Base-by-base conservation (phyloP, 345 rosid species). In the Eutrema yunnanense region DNA sequence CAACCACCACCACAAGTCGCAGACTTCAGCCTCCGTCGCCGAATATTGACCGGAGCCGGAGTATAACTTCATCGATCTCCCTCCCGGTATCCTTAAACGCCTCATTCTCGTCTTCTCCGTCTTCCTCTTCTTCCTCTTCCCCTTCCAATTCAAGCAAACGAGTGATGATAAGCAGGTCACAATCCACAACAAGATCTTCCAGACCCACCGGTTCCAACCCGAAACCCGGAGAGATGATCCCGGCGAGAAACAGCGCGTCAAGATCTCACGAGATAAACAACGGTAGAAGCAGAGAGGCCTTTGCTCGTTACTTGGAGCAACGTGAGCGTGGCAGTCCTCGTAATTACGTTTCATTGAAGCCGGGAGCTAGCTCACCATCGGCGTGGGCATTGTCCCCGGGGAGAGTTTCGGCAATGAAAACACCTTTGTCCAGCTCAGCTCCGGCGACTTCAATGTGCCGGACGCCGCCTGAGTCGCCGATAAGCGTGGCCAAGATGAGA, bases 341-440 rank as follows among this genome's bases (percentile, higher is more conserved):
- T 14, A 72, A 57, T 54, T 44, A 55, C 11, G 37, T 58, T 2
- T 49, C 58, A 19, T 47, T 57, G 2, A 80, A 71, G 69, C 36
- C 83, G 0, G 76, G 80, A 7, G 59, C 77, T 8, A 72, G 43
- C 19, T 82, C 89, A 11, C 83, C 89, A 1, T 92, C 95, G 1
- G 92, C 98, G 5, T 88, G 96, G 98, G 89, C 89, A 4, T 77
- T 87, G 66, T 92, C 94, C 2, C 89, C 90, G 0, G 96, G 94
- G n/a, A 79, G 94, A 50, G 53, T 54, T 72, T 52, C 67, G 1
- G 72, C 60, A 30, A 26, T 37, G 69, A 70, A 64, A 33, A 40
- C 42, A 9, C 7, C 53, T 55, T 9, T 33, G 5, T 63, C 75
- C n/a, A 52, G 42, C 50, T 75, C 79, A 44, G 51, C 65, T 62